These are phyloP conservation scores for Firmiana major DNA, from an alignment of 345 rosid genomes.

Conservation along the genomic window DNA sequence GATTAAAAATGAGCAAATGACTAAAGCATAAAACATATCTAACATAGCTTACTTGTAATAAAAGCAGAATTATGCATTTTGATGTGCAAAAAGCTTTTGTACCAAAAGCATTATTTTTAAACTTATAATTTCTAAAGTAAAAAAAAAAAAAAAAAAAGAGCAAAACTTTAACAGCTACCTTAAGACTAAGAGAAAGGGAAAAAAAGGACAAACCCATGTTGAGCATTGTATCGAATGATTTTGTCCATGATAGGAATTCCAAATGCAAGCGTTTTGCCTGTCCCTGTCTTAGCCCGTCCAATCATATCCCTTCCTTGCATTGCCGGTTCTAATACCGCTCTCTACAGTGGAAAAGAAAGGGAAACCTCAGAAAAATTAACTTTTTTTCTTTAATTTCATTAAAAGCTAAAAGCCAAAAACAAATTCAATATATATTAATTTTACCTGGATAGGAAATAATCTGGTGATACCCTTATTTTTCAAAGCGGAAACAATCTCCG, in stretches of 20 bases:
- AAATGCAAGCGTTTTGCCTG: slow-evolving; percentile 97
- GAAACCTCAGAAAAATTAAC: not conserved
- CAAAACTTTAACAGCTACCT: not conserved
- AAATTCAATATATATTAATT: not conserved
- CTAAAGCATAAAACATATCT: not conserved
- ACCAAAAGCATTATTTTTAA: not conserved
- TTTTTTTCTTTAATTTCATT: not conserved
- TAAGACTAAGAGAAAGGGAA: not conserved
- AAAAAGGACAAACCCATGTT: slow-evolving; percentile 68
- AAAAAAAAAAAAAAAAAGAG: not conserved
- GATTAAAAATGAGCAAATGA: not conserved
- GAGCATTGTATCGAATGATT: slow-evolving; percentile 69
- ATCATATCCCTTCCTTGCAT: slow-evolving; percentile 93
- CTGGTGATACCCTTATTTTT: slow-evolving; percentile 53
- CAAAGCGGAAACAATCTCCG: slow-evolving; percentile 75
- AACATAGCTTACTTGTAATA: not conserved
- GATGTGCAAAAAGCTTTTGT: not conserved
- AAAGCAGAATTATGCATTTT: not conserved
- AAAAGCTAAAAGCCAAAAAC: not conserved
- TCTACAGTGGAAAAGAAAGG: slow-evolving; percentile 33
- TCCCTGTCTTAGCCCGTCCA: slow-evolving; percentile 93
- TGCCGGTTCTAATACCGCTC: slow-evolving; percentile 90
- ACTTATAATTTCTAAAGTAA: not conserved
- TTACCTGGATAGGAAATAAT: slow-evolving; percentile 93
- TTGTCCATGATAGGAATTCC: slow-evolving; percentile 86